Evolutionary conservation across 768 basidiomycete genomes (phyloP).

Genomic region (Xerocomellus intermedius): DNA sequence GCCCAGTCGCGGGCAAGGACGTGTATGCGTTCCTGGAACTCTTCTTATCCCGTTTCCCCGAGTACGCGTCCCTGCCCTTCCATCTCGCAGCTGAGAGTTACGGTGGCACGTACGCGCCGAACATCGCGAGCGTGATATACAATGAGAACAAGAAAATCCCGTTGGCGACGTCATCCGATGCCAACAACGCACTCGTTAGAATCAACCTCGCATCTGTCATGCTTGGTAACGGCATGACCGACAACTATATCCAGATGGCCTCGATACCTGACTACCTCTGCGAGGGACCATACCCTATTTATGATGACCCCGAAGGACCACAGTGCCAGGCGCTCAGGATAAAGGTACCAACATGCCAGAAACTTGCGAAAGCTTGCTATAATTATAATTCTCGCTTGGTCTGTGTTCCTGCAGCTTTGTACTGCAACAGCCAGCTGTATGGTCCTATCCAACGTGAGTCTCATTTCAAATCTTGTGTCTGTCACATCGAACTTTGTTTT

Average conservation of each 20-base stretch:
- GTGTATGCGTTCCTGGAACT: constrained; percentile 84
- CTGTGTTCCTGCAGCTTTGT: constrained; percentile 72
- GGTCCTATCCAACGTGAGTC: constrained; percentile 67
- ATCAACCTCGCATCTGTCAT: constrained; percentile 84
- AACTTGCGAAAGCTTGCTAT: constrained; percentile 72
- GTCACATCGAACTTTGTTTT: not conserved
- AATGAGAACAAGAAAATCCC: constrained; percentile 66
- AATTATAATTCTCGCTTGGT: constrained; percentile 54
- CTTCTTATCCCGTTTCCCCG: constrained; percentile 72
- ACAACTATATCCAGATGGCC: constrained; percentile 79
- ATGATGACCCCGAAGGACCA: constrained; percentile 63
- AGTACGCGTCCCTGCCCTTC: constrained; percentile 70
- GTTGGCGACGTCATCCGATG: constrained; percentile 40
- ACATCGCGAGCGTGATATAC: constrained; percentile 82
- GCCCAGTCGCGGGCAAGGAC: constrained; percentile 85
- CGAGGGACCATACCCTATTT: constrained; percentile 79
- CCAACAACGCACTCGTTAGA: constrained; percentile 45
- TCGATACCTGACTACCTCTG: constrained; percentile 82
- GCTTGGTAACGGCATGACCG: constrained; percentile 85
- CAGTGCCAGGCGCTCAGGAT: constrained; percentile 60
- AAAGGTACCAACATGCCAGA: constrained; percentile 74
- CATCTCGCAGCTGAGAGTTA: constrained; percentile 83
- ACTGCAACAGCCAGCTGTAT: constrained; percentile 76
- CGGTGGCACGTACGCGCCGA: constrained; percentile 77
- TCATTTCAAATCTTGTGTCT: not conserved